Percentiles rank a stretch among this genome's conserved stretches.
phyloP scores from a whole-genome alignment of 495 filamentous ascomycete species.

The Cudoniella acicularis region DNA sequence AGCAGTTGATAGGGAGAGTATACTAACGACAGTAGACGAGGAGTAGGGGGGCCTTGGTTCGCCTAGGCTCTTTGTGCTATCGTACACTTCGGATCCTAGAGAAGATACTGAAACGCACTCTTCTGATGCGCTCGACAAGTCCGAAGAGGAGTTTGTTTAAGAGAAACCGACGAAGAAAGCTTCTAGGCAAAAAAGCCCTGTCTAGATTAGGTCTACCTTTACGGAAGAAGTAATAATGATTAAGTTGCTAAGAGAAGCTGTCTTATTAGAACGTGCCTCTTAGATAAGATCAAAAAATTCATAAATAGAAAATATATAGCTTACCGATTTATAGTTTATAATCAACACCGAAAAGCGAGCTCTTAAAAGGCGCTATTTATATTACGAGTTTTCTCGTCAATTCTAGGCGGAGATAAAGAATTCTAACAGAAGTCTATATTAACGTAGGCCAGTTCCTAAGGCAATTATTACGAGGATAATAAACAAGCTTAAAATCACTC shows the following conservation, averaged over 20 bases:
- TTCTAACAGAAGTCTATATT: neutral
- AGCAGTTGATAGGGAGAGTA: neutral
- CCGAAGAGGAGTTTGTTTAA: too few species aligned
- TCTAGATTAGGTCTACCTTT: neutral
- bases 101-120: too few species aligned
- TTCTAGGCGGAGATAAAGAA: slow-evolving; percentile 8
- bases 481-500: slow-evolving; percentile 7
- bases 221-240: slow-evolving; percentile 6
- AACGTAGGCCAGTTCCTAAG: neutral
- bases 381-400: slow-evolving; percentile 12
- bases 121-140: too few species aligned
- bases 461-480: neutral
- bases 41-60: too few species aligned
- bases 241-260: slow-evolving; percentile 8
- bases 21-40: neutral
- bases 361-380: slow-evolving; percentile 3
- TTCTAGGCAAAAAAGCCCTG: neutral
- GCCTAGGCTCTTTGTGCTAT: too few species aligned
- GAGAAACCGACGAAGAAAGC: too few species aligned
- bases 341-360: slow-evolving; percentile 13
- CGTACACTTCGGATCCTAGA: too few species aligned
- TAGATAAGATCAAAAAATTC: neutral
- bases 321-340: slow-evolving; percentile 6
- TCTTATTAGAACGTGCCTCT: slow-evolving; percentile 3
- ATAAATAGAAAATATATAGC: slow-evolving; percentile 1